Percentiles rank a stretch among this genome's conserved stretches.
Conservation (phyloP, 164 flowering plant species). For the Cinnamomum micranthum region DNA sequence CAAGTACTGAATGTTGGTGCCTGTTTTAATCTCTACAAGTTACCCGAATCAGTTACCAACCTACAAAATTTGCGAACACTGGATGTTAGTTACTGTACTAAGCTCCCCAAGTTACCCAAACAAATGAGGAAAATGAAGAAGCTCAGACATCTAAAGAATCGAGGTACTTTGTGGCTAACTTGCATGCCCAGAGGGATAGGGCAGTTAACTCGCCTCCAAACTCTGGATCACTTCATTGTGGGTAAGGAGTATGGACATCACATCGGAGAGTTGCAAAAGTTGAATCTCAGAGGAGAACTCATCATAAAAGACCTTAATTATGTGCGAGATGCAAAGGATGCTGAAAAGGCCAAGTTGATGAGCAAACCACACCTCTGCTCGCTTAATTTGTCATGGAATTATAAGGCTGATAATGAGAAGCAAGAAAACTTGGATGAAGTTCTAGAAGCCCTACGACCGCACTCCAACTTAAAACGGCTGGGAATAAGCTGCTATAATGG, state of each 20-base stretch:
- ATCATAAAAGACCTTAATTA: not conserved
- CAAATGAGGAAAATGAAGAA: not conserved
- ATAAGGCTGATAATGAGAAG: not conserved
- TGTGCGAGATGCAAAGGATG: not conserved
- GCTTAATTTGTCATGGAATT: not conserved
- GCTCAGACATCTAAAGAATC: not conserved
- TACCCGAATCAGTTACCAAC: too few species aligned
- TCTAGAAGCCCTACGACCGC: not conserved
- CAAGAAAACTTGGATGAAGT: not conserved
- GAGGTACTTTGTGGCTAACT: not conserved
- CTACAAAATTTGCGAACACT: too few species aligned
- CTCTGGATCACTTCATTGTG: not conserved
- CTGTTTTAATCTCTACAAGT: not conserved
- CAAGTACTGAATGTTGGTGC: not conserved
- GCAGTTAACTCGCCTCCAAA: not conserved
- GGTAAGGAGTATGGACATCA: not conserved
- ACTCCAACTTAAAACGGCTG: not conserved
- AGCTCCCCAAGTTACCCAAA: constrained; percentile 5
- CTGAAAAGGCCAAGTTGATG: not conserved
- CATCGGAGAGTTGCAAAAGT: not conserved
- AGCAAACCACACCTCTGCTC: not conserved
- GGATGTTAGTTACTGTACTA: not conserved
- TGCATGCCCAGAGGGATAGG: not conserved
- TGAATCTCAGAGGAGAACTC: constrained; percentile 4
- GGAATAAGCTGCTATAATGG: not conserved